Conservation (phyloP, 1,284 basidiomycete genomes). For the Tetrapyrgos nigripes region DNA sequence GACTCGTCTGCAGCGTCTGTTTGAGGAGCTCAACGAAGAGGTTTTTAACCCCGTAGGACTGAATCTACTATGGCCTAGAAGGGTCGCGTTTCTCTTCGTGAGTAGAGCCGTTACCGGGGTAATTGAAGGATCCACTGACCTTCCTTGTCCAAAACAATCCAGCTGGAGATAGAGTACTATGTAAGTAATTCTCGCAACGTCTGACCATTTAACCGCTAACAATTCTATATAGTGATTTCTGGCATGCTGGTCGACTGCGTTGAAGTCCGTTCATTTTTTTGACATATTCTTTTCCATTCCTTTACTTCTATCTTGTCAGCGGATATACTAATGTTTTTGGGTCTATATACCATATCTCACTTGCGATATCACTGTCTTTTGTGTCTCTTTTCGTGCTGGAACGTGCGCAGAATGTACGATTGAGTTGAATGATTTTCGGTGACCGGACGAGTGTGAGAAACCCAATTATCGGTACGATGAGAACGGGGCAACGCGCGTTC, state of each 20-base stretch:
- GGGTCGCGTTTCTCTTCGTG: conserved; percentile 86
- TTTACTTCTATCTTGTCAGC: not conserved
- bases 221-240: not conserved
- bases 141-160: not conserved
- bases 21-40: conserved; percentile 70
- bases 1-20: conserved; percentile 62
- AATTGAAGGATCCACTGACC: not conserved
- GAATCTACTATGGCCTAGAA: conserved; percentile 81
- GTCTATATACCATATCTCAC: not conserved
- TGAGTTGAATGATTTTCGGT: not conserved
- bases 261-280: not conserved
- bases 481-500: not conserved
- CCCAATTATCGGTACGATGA: not conserved
- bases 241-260: too few relatives aligned
- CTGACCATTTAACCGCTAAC: not conserved
- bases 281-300: not conserved
- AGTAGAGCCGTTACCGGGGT: conserved; percentile 40
- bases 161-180: conserved; percentile 87
- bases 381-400: not conserved
- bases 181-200: conserved; percentile 3
- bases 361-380: not conserved
- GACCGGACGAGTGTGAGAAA: not conserved
- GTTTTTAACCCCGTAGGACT: conserved; percentile 83
- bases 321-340: not conserved
- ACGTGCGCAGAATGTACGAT: not conserved